Evolutionary conservation across 83 land plant genomes (phyloP), one percentile per base, ranked within the genome.

Genomic region (Diphasiastrum complanatum): DNA sequence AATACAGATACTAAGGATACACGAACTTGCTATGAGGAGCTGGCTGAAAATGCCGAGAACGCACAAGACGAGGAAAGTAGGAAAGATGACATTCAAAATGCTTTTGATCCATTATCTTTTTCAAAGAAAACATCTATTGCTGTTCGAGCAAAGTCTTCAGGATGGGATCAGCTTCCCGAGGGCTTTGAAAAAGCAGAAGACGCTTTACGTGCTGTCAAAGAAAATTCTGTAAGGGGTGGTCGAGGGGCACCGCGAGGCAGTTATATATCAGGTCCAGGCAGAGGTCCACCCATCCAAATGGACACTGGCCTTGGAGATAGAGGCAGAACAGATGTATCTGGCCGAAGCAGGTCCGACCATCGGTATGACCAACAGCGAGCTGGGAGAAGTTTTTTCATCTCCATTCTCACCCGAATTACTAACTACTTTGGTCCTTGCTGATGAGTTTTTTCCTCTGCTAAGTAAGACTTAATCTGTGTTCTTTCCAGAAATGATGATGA

Each of bases 131-230:
- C 37, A 23, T 54, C 56, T 29, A 57, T 56, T 4, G 19, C 55
- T 33, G 31, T 63, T 33, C 36, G 76, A 33, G 62, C 29, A 2
- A 68, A 65, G 48, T 10, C 67, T 12, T 61, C 89, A 49, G 87
- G 87, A 24, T 83, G 89, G 89, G 89, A 85, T 67, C 78, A 78
- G 65, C 52, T 79, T 51, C 83, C 86, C 38, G 81, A 79, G 54
- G 72, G 75, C 58, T 64, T 40, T 68, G 69, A 76, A 19, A 79
- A 35, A 38, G 65, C 63, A 30, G 80, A 67, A 30, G 82, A 79
- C 34, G 80, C 82, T 12, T 47, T 63, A 0, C 61, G 61, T 38
- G 80, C 82, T 32, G 67, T 67, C 33, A 72, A 70, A 61, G 61
- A 60, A 33, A 22, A 23, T 30, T 11, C 66, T 19, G 37, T 53